phyloP scores from a whole-genome alignment of 2,329 filamentous ascomycete species.

The Colletotrichum lini region DNA sequence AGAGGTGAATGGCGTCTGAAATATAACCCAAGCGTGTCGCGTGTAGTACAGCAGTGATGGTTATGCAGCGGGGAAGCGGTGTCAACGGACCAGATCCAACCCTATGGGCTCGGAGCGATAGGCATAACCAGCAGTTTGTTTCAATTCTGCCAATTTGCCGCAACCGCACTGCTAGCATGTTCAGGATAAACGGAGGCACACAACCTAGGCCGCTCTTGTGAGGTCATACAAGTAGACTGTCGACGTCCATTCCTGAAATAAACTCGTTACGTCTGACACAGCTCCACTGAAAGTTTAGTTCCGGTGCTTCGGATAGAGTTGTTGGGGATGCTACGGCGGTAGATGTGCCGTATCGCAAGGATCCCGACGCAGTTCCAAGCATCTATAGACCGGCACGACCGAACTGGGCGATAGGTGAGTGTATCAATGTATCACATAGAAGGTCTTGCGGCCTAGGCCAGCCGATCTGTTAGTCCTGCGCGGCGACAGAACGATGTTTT shows the following conservation, averaged over 20 bases:
- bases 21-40: neutral
- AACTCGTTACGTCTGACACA: neutral
- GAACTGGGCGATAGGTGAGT: neutral
- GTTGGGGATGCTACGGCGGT: neutral
- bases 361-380: neutral
- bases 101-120: neutral
- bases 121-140: neutral
- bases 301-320: slow-evolving; percentile 30
- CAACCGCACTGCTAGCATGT: neutral
- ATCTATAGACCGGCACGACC: neutral
- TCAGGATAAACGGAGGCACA: neutral
- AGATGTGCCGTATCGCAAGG: neutral
- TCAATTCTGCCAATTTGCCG: slow-evolving; percentile 7
- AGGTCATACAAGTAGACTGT: too few relatives aligned
- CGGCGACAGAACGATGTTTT: too few relatives aligned
- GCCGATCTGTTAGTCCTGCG: too few relatives aligned
- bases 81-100: too few relatives aligned
- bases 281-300: neutral
- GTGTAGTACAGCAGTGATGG: neutral
- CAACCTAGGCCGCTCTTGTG: too few relatives aligned
- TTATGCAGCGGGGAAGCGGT: neutral
- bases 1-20: too few relatives aligned
- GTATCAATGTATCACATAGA: neutral
- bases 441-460: neutral
- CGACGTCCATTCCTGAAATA: neutral